Evolutionary conservation across 495 filamentous ascomycete genomes (phyloP), one percentile per base, ranked within the genome.

Genomic region (Aeminium ludgeri): DNA sequence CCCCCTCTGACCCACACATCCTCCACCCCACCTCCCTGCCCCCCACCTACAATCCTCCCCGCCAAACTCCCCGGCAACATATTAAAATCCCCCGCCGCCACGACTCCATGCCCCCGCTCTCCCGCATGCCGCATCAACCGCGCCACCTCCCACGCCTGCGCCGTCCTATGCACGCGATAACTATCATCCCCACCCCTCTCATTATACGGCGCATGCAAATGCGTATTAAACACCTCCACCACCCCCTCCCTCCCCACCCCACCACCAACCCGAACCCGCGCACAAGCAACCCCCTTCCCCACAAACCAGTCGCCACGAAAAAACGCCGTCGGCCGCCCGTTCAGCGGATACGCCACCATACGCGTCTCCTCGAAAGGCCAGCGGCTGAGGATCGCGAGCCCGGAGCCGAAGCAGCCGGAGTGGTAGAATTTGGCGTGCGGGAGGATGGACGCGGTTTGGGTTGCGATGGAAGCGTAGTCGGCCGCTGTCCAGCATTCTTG

Each of bases 121-220:
- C 75, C 70, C 10, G 91, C 89, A 16, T 74, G 81, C 4, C 85
- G 77, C 59, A 94, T 79, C 6, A 95, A 63, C 60, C 92, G 93
- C 25, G 86, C 70, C 35, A 96, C 85, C 60, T 96, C 82, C 89
- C 89, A 97, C n/a, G 89, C 80, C 59, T 97, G 89, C 0, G 89
- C 83, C 3, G 78, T 82, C 18, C 86, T 80, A 51, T 96, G 91
- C 56, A 80, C 85, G 17, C 84, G 53, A 55, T 96, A 95, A 18
- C 80, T 85, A 54, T 94, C 85, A 45, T 84, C 59, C 16, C 72
- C 74, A 53, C 83, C 73, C 32, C 66, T 62, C 54, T 89, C 81
- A n/a, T n/a, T n/a, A 56, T 97, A 96, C 2, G 85, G 84, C 8
- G 89, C 80, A 55, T 96, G 89, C 3, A 94, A 69, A 67, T 91